phyloP scores from a whole-genome alignment of 257 asterid species.

The Solanum pimpinellifolium region DNA sequence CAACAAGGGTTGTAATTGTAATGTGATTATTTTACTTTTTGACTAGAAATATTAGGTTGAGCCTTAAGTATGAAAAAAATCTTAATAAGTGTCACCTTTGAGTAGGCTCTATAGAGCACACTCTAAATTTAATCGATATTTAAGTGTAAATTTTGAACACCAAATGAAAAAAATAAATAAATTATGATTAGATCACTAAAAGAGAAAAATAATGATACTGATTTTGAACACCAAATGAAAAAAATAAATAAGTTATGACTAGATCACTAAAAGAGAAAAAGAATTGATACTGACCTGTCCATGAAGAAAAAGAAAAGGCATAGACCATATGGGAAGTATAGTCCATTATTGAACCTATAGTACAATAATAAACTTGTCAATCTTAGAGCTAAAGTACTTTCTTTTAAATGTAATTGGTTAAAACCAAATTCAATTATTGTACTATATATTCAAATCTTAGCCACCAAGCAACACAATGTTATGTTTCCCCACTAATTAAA shows the following conservation, averaged over 20 bases:
- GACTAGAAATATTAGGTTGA: background rate
- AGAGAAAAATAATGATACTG: background rate
- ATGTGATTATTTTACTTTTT: no score
- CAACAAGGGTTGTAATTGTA: background rate
- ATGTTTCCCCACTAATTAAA: background rate
- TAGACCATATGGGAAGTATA: background rate
- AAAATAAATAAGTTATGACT: no score
- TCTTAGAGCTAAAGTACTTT: background rate
- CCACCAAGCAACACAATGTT: background rate
- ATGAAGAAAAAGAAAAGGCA: background rate
- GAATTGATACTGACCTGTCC: background rate
- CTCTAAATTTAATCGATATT: no score
- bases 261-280: no score
- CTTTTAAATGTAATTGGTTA: background rate
- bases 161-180: no score
- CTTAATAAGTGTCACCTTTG: no score
- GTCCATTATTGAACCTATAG: background rate
- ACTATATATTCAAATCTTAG: background rate
- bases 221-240: background rate
- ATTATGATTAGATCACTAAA: background rate
- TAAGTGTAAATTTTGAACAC: background rate
- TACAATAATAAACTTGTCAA: background rate
- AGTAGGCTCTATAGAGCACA: fast-evolving
- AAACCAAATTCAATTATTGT: background rate
- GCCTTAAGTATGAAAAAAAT: no score